Evolutionary conservation across 2,329 filamentous ascomycete genomes (phyloP).

Genomic region (Lasiodiplodia gonubiensis): DNA sequence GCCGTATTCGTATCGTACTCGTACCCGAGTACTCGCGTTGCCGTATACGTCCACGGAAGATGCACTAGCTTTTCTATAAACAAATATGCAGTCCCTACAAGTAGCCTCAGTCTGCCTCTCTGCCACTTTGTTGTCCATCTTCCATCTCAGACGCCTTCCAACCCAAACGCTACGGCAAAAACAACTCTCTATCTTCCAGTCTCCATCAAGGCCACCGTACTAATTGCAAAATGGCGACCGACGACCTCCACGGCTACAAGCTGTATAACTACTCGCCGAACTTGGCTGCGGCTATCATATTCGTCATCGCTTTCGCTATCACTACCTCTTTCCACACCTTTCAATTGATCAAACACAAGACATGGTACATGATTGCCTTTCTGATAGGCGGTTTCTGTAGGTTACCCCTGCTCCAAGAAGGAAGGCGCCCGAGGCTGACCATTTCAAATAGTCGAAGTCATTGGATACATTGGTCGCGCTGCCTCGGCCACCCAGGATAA

Average conservation of each 20-base stretch:
- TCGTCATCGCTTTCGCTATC: conserved; percentile 38
- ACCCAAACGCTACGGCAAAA: background rate
- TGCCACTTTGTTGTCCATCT: background rate
- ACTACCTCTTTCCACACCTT: conserved; percentile 45
- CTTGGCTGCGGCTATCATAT: conserved; percentile 38
- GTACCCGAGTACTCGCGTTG: background rate
- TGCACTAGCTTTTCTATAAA: background rate
- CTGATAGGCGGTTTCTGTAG: conserved; percentile 59
- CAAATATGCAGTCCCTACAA: background rate
- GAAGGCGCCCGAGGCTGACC: background rate
- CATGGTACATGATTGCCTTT: conserved; percentile 60
- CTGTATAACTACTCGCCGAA: conserved; percentile 43
- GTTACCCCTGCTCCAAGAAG: conserved; percentile 26
- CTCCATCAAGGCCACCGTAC: background rate
- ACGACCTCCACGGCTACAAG: conserved; percentile 1
- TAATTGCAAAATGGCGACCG: conserved; percentile 6
- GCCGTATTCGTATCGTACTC: conserved; percentile 7
- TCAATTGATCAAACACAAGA: conserved; percentile 47
- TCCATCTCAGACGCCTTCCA: background rate
- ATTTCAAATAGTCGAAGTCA: conserved; percentile 50
- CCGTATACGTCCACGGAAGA: background rate
- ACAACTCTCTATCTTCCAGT: background rate
- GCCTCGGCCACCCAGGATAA: conserved; percentile 38
- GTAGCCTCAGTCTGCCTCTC: background rate
- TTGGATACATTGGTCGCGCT: conserved; percentile 57